phyloP scores from a whole-genome alignment of 2,329 filamentous ascomycete genomes.

The Pestalotiopsis sp. region DNA sequence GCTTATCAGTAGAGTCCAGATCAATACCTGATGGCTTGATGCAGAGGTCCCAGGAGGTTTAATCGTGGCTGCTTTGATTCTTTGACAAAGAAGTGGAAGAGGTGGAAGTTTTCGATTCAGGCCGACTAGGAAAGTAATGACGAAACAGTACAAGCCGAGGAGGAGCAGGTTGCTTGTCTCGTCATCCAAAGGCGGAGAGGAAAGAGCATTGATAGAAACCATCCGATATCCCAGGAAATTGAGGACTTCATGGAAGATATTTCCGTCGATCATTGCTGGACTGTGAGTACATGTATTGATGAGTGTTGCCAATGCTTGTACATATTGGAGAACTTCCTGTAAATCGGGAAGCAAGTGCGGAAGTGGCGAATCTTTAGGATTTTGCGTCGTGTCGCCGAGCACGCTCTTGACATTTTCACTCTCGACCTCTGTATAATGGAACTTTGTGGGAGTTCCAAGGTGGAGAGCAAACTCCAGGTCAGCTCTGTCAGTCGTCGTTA shows the following conservation, averaged over 20 bases:
- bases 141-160: constrained; percentile 28
- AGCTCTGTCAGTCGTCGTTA: constrained; percentile 13
- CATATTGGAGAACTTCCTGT: constrained; percentile 16
- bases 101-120: constrained; percentile 16
- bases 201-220: constrained; percentile 20
- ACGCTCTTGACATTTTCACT: constrained; percentile 12
- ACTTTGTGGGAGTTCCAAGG: constrained; percentile 22
- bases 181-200: neutral
- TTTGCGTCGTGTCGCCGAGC: neutral
- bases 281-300: constrained; percentile 19
- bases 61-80: constrained; percentile 7
- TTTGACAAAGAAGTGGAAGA: constrained; percentile 16
- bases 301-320: constrained; percentile 19
- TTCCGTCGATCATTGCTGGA: constrained; percentile 18
- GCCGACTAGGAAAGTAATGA: constrained; percentile 24
- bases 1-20: constrained; percentile 24
- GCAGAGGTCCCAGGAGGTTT: neutral
- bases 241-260: constrained; percentile 28
- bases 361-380: neutral
- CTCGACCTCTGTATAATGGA: constrained; percentile 9
- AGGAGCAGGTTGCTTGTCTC: constrained; percentile 23
- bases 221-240: constrained; percentile 29
- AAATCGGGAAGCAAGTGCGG: neutral
- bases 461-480: constrained; percentile 29
- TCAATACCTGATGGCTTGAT: constrained; percentile 17